Conservation (phyloP, 257 asterid species). For the Fraxinus americana region DNA sequence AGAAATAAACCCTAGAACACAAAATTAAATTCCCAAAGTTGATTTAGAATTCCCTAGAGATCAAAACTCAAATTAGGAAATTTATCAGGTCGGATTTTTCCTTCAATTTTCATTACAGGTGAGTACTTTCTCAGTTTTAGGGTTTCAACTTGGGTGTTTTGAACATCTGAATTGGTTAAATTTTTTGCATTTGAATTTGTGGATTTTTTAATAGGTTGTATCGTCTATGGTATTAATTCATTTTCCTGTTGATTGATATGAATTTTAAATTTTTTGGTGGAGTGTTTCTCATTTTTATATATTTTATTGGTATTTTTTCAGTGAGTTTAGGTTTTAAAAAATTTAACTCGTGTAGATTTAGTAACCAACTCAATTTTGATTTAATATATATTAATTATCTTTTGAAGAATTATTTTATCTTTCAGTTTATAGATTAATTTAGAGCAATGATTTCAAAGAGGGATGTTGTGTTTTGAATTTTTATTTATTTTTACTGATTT, state of each 20-base stretch:
- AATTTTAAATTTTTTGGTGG: too few species aligned
- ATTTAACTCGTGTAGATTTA: conserved; percentile 1
- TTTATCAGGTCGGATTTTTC: conserved; percentile 24
- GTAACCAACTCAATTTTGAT: neutral
- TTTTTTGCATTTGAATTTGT: neutral
- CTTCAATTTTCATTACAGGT: conserved; percentile 49
- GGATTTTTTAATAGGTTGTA: too few species aligned
- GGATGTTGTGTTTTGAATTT: neutral
- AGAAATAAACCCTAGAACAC: conserved; percentile 58
- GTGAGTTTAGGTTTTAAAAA: conserved; percentile 21
- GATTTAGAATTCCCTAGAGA: conserved; percentile 29
- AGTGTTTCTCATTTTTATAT: too few species aligned
- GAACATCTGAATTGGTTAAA: conserved; percentile 30
- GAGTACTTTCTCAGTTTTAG: conserved; percentile 36
- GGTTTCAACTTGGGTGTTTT: conserved; percentile 31
- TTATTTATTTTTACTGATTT: neutral
- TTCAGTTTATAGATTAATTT: neutral
- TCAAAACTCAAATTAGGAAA: conserved; percentile 30
- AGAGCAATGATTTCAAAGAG: neutral
- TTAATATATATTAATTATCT: neutral
- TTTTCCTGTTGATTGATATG: too few species aligned
- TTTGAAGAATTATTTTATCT: neutral
- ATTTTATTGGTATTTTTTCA: neutral
- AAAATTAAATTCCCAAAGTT: conserved; percentile 34
- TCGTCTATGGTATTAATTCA: conserved; percentile 2